Percentiles rank a stretch among this genome's conserved stretches.
Conservation (phyloP, 495 filamentous ascomycete species). For the Annulohypoxylon moriforme region DNA sequence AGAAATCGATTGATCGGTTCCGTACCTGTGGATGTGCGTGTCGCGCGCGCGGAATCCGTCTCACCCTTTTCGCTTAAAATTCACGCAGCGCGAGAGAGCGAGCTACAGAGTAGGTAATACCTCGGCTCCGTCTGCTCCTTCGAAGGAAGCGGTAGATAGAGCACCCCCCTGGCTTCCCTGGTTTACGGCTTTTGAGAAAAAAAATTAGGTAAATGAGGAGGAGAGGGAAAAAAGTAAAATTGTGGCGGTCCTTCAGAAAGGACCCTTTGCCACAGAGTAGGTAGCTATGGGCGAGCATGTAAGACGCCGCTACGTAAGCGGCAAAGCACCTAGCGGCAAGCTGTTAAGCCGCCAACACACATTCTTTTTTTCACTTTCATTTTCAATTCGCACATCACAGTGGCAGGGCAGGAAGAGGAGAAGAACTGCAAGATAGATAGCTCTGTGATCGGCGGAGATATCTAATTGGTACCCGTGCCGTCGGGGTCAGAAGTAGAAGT, state of each 20-base stretch:
- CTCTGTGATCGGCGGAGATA: neutral
- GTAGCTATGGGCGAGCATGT: neutral
- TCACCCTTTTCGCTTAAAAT: neutral
- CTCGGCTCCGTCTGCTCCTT: conserved; percentile 1
- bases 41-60: neutral
- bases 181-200: neutral
- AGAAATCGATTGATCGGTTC: too few species aligned
- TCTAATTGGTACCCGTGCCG: neutral
- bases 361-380: neutral
- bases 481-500: neutral
- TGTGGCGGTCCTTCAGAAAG: neutral
- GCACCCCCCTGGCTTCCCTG: too few species aligned
- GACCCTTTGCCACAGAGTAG: neutral
- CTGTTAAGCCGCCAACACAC: neutral
- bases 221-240: too few species aligned
- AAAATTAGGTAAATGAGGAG: too few species aligned
- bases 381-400: neutral
- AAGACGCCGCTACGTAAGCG: neutral
- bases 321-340: too few species aligned
- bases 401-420: neutral
- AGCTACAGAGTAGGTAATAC: conserved; percentile 3
- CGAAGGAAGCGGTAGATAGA: conserved; percentile 1
- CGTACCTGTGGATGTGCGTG: neutral
- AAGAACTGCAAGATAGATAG: neutral
- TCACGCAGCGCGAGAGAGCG: neutral